A percentile compares a stretch with the other conserved stretches of the same genome.
phyloP scores from a whole-genome alignment of 2,329 filamentous ascomycete genomes.

The Fusarium graminum region DNA sequence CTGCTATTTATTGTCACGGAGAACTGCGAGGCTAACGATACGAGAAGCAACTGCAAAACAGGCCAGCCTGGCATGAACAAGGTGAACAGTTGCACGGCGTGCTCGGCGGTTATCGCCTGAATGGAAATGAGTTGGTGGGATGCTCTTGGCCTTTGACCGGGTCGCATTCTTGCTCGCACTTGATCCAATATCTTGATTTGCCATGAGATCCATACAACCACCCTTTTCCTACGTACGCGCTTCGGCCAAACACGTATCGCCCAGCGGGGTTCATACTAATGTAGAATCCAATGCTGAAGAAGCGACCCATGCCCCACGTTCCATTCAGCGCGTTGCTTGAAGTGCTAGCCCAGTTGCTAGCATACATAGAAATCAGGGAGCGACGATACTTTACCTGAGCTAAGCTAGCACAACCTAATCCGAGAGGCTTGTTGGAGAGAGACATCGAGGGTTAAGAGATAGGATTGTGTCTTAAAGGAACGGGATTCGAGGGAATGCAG shows the following conservation, averaged over 20 bases:
- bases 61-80: neutral
- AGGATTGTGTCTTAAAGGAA: constrained; percentile 5
- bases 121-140: constrained; percentile 2
- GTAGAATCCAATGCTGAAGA: neutral
- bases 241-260: constrained; percentile 4
- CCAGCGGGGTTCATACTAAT: constrained; percentile 24
- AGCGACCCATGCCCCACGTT: constrained; percentile 25
- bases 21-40: constrained; percentile 23
- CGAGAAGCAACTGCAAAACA: constrained; percentile 5
- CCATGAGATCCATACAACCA: constrained; percentile 9
- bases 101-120: neutral
- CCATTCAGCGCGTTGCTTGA: constrained; percentile 13
- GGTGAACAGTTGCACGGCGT: neutral
- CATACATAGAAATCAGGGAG: constrained; percentile 7
- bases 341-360: constrained; percentile 12
- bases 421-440: constrained; percentile 7
- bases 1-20: constrained; percentile 21
- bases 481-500: neutral
- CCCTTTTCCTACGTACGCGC: constrained; percentile 1
- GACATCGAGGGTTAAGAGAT: constrained; percentile 7
- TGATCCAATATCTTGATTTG: constrained; percentile 11
- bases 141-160: constrained; percentile 1
- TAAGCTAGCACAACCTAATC: constrained; percentile 16
- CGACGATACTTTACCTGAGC: constrained; percentile 9
- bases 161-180: neutral